These are phyloP conservation scores for Nannochloropsis gaditana DNA, from an alignment of 108 stramenopile genomes.

Conservation along the genomic window DNA sequence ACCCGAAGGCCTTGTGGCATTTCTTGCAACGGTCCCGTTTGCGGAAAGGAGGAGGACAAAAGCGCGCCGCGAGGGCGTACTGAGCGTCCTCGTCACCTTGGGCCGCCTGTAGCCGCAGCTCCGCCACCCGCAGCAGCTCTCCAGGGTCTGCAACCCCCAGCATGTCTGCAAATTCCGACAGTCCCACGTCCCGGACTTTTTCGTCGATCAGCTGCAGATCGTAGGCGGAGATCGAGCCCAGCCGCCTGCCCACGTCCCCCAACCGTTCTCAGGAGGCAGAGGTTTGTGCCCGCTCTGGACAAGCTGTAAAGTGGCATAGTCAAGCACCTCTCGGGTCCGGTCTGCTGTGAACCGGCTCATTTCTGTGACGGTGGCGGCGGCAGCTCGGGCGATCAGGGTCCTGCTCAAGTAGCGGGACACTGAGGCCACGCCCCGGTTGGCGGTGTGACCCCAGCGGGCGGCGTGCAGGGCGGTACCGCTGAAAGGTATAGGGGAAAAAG, in stretches of 20 bases:
- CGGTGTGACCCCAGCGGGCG: conserved; percentile 2
- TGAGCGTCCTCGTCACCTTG: conserved; percentile 43
- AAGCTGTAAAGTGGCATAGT: not conserved
- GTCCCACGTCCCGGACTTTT: not conserved
- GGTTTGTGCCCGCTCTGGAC: not conserved
- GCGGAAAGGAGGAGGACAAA: conserved; percentile 35
- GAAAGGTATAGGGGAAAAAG: not conserved
- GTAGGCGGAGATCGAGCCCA: not conserved
- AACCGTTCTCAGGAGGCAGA: not conserved
- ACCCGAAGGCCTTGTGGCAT: conserved; percentile 72
- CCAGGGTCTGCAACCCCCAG: conserved; percentile 9
- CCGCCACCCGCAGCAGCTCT: conserved; percentile 32
- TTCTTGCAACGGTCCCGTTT: conserved; percentile 22
- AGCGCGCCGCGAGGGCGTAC: conserved; percentile 37
- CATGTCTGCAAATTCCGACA: not conserved
- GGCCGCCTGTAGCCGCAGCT: conserved; percentile 33
- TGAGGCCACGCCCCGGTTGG: not conserved
- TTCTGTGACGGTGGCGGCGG: conserved; percentile 6
- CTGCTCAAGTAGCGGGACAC: not conserved
- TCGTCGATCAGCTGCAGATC: not conserved
- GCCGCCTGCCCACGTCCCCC: not conserved
- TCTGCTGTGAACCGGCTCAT: not conserved
- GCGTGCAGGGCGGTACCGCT: not conserved
- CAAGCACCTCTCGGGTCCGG: not conserved
- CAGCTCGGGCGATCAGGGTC: conserved; percentile 8